Base-by-base conservation (phyloP, 352 stramenopile species). In the Globisporangium cystogenes region DNA sequence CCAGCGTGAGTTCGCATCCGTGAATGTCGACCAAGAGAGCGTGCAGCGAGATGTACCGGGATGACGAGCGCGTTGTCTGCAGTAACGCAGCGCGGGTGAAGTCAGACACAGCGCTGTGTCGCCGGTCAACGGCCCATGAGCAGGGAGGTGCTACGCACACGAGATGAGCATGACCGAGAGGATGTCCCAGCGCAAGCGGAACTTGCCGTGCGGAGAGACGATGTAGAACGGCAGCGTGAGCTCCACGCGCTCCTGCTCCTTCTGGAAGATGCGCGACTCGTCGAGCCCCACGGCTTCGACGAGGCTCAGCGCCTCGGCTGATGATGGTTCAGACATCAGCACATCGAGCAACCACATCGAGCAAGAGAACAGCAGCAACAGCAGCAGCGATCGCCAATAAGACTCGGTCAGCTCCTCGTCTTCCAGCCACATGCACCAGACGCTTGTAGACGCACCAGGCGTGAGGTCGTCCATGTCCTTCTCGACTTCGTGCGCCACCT, bases 191-290 rank as follows among this genome's bases (percentile, higher is more conserved):
- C 79, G 79, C 40, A 93, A 46, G 6, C 79, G 75, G 42, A 93
- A 89, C 53, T 86, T 86, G 53, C 82, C 53, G 57, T 88, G 53
- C 0, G 79, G 82, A n/a, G 76, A 90, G 39, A 90, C 83, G 50
- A 93, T 62, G 47, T 77, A 90, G 59, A 67, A 79, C 1, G 79
- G 82, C 14, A 98, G 78, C 35, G 56, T 90, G 14, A 76, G 82
- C 33, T 95, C 84, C 44, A 95, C 81, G 51, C 94, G 84, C 21
- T 85, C 79, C 44, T 90, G 71, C 41, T 86, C 79, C 49, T 86
- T 86, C 55, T 93, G 86, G 57, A 94, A 96, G 48, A 96, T 92
- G 48, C 94, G 86, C 48, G 87, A 82, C 39, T 85, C 84, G 18
- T 95, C 81, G 52, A 80, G 81, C 14, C 76, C 85, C 14, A 76